These are phyloP conservation scores for Starmera quercuum DNA, from an alignment of 805 yeast species.

Conservation along the genomic window DNA sequence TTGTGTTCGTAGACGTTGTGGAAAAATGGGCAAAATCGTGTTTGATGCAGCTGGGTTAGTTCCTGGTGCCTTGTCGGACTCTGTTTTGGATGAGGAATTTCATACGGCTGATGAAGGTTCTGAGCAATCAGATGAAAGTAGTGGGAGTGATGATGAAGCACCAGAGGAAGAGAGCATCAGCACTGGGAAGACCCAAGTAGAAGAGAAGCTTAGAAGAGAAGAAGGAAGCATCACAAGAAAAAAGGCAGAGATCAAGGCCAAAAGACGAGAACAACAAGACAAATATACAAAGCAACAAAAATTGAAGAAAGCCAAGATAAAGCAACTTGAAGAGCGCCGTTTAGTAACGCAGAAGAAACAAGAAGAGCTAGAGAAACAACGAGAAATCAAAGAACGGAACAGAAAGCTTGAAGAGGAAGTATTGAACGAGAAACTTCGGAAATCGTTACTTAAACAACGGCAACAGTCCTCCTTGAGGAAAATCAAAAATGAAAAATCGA, in stretches of 20 bases:
- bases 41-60: too few relatives aligned
- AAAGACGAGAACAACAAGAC: conserved; percentile 19
- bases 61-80: too few relatives aligned
- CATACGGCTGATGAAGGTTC: conserved; percentile 14
- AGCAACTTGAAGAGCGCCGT: conserved; percentile 12
- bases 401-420: conserved; percentile 10
- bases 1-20: too few relatives aligned
- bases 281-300: conserved; percentile 17
- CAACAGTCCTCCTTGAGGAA: conserved; percentile 2
- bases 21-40: too few relatives aligned
- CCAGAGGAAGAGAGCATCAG: conserved; percentile 41
- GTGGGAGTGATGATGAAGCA: conserved; percentile 35
- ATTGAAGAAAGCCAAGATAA: conserved; percentile 12
- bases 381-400: conserved; percentile 6
- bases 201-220: conserved; percentile 18
- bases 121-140: conserved; percentile 15
- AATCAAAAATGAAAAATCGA: conserved; percentile 8
- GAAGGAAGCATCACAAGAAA: conserved; percentile 19
- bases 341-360: conserved; percentile 11
- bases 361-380: conserved; percentile 10
- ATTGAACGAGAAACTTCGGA: conserved; percentile 4
- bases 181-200: conserved; percentile 17
- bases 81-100: conserved; percentile 5
- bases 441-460: conserved; percentile 5
- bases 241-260: conserved; percentile 16